These are phyloP conservation scores for Artemisia argyi DNA, from an alignment of 129 eudicot genomes.

Conservation along the genomic window DNA sequence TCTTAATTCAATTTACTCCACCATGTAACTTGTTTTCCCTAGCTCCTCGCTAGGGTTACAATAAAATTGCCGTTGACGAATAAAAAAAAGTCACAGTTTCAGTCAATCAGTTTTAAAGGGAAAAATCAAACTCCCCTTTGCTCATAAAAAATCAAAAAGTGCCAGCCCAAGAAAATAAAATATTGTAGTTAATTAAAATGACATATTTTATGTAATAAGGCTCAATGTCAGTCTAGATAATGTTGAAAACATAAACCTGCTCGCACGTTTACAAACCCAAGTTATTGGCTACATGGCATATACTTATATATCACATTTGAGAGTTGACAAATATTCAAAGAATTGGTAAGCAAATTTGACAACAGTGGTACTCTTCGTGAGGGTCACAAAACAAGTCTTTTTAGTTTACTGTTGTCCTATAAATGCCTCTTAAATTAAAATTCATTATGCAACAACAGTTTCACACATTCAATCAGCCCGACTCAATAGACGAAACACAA, in stretches of 20 bases:
- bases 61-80: no score
- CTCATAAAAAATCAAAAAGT: no score
- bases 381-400: constrained; percentile 35
- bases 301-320: neutral
- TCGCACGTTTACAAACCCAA: constrained; percentile 30
- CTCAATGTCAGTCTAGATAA: constrained; percentile 1
- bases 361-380: constrained; percentile 37
- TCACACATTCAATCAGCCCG: neutral
- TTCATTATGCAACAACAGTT: constrained; percentile 4
- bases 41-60: no score
- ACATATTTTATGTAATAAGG: no score
- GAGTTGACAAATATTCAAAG: neutral
- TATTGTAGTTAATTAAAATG: no score
- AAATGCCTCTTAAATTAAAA: constrained; percentile 24
- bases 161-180: no score
- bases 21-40: no score
- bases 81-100: no score
- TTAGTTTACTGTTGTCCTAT: constrained; percentile 23
- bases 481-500: constrained; percentile 14
- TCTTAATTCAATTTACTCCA: no score
- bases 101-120: no score
- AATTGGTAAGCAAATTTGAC: neutral
- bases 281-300: constrained; percentile 13
- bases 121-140: no score
- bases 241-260: constrained; percentile 27